phyloP scores from a whole-genome alignment of 208 protist genomes.

The Porcisia hertigi region DNA sequence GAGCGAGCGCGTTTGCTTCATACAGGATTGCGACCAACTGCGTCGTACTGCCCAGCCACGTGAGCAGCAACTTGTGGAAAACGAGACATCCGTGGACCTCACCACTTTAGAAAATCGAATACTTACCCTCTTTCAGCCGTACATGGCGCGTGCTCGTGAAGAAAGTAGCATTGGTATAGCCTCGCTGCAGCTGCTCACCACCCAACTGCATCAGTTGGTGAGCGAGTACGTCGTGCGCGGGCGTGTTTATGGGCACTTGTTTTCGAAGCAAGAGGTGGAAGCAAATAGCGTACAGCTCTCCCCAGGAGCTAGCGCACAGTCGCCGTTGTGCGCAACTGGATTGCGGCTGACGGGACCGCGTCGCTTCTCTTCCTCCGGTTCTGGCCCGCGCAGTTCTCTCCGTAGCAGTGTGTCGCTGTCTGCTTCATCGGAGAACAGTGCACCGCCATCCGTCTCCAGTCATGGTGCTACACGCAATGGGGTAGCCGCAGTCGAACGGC shows the following conservation, averaged over 20 bases:
- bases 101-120: conserved; percentile 32
- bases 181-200: conserved; percentile 46
- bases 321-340: neutral
- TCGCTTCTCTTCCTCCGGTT: neutral
- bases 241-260: conserved; percentile 54
- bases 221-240: conserved; percentile 72
- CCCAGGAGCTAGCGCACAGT: neutral
- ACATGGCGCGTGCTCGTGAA: neutral
- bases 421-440: neutral
- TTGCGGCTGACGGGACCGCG: neutral
- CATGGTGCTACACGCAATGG: neutral
- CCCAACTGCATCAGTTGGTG: conserved; percentile 59
- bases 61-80: neutral
- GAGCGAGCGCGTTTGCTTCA: conserved; percentile 22
- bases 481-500: neutral
- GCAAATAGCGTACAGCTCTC: conserved; percentile 34
- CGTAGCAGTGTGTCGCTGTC: neutral
- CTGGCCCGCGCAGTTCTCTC: conserved; percentile 2
- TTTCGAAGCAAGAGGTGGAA: conserved; percentile 48
- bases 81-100: neutral
- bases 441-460: neutral
- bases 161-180: conserved; percentile 8
- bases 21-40: conserved; percentile 36
- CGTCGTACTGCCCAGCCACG: neutral
- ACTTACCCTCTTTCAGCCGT: conserved; percentile 22